Percentiles rank a stretch among this genome's conserved stretches.
Evolutionary conservation across 805 yeast species (phyloP).

Genomic region (Sungouiella blattae): DNA sequence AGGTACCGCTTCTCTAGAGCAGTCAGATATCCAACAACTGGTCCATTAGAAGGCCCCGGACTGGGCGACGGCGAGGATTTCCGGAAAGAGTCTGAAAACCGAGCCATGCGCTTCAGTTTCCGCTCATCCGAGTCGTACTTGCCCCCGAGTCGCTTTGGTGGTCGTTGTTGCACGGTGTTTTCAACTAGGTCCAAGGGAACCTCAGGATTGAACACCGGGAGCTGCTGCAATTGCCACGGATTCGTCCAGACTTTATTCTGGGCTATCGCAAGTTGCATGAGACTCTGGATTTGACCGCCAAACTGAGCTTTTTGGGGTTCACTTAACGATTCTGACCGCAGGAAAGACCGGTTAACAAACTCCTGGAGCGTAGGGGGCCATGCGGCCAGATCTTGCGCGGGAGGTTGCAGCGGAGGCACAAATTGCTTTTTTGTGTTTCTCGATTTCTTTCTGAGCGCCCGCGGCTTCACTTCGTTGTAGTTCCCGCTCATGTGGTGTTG

Average conservation of each 20-base stretch:
- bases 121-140: conserved; percentile 28
- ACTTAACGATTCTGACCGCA: conserved; percentile 30
- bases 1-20: conserved; percentile 74
- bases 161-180: conserved; percentile 2
- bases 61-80: conserved; percentile 3
- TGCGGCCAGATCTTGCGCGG: too few relatives aligned
- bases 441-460: conserved; percentile 6
- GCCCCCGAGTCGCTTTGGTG: not conserved
- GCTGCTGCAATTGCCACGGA: conserved; percentile 50
- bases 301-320: conserved; percentile 35
- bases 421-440: conserved; percentile 4
- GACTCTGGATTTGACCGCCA: conserved; percentile 46
- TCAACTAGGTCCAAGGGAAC: conserved; percentile 8
- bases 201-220: conserved; percentile 42
- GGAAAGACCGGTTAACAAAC: conserved; percentile 49
- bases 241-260: conserved; percentile 43
- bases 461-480: conserved; percentile 26
- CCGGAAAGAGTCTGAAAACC: conserved; percentile 35
- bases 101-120: conserved; percentile 42
- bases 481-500: conserved; percentile 4
- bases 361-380: conserved; percentile 58
- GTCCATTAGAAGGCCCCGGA: conserved; percentile 14
- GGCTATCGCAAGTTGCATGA: conserved; percentile 48
- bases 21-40: conserved; percentile 59
- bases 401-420: not conserved